Percentiles rank a stretch among this genome's conserved stretches.
Evolutionary conservation across 345 rosid genomes (phyloP).

Genomic region (Kernera saxatilis): DNA sequence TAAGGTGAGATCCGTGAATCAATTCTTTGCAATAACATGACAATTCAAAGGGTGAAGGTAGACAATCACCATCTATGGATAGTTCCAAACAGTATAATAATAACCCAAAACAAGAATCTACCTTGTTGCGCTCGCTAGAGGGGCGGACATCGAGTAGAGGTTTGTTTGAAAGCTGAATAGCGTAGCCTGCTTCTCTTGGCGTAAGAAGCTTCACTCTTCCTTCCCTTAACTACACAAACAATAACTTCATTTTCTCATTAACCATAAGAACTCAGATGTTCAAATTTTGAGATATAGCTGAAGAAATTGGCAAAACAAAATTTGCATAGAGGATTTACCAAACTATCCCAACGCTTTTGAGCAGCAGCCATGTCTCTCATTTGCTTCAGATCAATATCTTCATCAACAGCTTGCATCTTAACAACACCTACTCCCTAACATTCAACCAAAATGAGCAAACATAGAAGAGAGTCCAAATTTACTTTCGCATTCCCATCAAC

Average conservation of each 20-base stretch:
- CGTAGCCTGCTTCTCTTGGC: conserved; percentile 90
- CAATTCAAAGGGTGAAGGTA: not conserved
- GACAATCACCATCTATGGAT: not conserved
- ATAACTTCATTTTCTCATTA: not conserved
- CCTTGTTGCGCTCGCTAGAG: conserved; percentile 66
- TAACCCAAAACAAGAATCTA: conserved; percentile 6
- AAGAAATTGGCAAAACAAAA: not conserved
- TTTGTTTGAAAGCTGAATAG: conserved; percentile 76
- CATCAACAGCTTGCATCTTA: conserved; percentile 57
- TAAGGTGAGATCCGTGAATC: not conserved
- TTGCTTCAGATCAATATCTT: conserved; percentile 79
- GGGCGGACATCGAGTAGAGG: conserved; percentile 85
- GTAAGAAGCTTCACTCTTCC: conserved; percentile 77
- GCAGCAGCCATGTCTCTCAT: conserved; percentile 92
- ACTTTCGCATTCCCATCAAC: conserved; percentile 7
- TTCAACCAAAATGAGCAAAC: not conserved
- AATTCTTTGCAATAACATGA: not conserved
- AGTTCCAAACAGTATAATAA: not conserved
- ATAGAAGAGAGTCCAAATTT: not conserved
- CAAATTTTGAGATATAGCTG: not conserved
- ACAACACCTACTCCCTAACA: conserved; percentile 39
- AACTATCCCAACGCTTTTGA: conserved; percentile 86
- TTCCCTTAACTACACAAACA: conserved; percentile 58
- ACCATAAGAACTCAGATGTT: not conserved
- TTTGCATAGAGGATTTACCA: conserved; percentile 39